Evolutionary conservation across 129 eudicot species (phyloP).

Genomic region (Pittosporum tobira): DNA sequence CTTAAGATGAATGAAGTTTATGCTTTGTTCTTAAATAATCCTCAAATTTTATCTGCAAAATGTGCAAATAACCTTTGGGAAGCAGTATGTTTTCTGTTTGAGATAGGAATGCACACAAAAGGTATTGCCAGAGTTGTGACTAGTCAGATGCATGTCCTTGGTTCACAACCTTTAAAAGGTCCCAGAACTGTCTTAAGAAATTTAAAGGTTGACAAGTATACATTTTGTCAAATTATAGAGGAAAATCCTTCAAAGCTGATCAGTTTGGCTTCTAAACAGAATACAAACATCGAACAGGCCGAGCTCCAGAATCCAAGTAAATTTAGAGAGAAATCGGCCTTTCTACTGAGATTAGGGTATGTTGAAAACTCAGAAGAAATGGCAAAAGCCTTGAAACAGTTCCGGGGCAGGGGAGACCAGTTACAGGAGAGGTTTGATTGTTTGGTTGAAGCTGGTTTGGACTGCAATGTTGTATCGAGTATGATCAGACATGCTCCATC

Average conservation of each 20-base stretch:
- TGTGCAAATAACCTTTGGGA: slow-evolving; percentile 23
- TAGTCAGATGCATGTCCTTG: slow-evolving; percentile 33
- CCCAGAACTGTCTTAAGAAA: slow-evolving; percentile 42
- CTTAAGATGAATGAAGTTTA: slow-evolving; percentile 38
- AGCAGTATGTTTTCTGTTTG: slow-evolving; percentile 23
- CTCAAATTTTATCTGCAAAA: slow-evolving; percentile 42
- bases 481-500: slow-evolving; percentile 63
- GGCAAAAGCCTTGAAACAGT: slow-evolving; percentile 51
- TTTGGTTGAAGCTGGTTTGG: slow-evolving; percentile 67
- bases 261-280: slow-evolving; percentile 35
- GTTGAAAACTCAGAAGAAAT: slow-evolving; percentile 67
- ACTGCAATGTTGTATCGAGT: slow-evolving; percentile 39
- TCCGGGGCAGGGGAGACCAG: slow-evolving; percentile 80
- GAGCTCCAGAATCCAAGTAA: slow-evolving; percentile 34
- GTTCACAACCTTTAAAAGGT: slow-evolving; percentile 37
- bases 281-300: slow-evolving; percentile 6
- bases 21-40: slow-evolving; percentile 30
- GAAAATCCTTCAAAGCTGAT: slow-evolving; percentile 44
- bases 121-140: slow-evolving; percentile 39
- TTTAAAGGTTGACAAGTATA: slow-evolving; percentile 27
- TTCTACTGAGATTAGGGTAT: slow-evolving; percentile 59
- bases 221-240: slow-evolving; percentile 34
- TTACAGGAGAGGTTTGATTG: slow-evolving; percentile 77
- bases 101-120: slow-evolving; percentile 18
- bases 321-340: slow-evolving; percentile 35